A percentile compares a stretch with the other conserved stretches of the same genome.
Conservation (phyloP, 306 rosid genomes). For the Phaseolus lunatus region DNA sequence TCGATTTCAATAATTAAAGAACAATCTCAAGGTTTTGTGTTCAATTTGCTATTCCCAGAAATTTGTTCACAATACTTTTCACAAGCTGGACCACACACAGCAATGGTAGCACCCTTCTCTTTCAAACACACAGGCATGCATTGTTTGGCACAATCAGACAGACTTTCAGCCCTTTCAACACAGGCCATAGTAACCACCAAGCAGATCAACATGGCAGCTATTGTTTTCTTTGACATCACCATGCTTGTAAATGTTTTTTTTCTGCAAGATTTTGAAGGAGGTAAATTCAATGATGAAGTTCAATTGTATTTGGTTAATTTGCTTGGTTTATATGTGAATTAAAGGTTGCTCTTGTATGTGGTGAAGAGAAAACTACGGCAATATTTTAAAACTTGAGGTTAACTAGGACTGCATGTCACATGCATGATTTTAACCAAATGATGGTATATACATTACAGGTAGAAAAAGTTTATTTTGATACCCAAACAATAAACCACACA, state of each 20-base stretch:
- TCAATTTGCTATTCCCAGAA: background rate
- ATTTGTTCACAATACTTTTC: slow-evolving; percentile 37
- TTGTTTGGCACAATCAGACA: slow-evolving; percentile 47
- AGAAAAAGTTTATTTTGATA: too few relatives aligned
- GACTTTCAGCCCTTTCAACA: slow-evolving; percentile 29
- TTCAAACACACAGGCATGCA: slow-evolving; percentile 68
- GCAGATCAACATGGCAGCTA: slow-evolving; percentile 27
- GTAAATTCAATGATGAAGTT: background rate
- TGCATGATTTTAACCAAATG: too few relatives aligned
- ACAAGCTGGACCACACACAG: slow-evolving; percentile 50
- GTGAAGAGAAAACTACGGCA: slow-evolving; percentile 39
- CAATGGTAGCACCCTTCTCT: slow-evolving; percentile 48
- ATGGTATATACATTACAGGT: too few relatives aligned
- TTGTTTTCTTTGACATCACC: slow-evolving; percentile 42
- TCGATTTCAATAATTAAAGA: too few relatives aligned
- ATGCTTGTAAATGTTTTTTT: background rate
- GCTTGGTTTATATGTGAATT: slow-evolving; percentile 8
- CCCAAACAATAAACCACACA: too few relatives aligned
- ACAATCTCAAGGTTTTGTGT: background rate
- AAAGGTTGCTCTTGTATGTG: background rate
- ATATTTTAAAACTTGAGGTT: background rate
- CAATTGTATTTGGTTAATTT: background rate
- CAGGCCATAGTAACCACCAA: slow-evolving; percentile 40
- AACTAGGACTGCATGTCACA: background rate
- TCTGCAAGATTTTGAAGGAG: background rate